Base-by-base conservation (phyloP, 306 rosid species). In the Castanea crenata region DNA sequence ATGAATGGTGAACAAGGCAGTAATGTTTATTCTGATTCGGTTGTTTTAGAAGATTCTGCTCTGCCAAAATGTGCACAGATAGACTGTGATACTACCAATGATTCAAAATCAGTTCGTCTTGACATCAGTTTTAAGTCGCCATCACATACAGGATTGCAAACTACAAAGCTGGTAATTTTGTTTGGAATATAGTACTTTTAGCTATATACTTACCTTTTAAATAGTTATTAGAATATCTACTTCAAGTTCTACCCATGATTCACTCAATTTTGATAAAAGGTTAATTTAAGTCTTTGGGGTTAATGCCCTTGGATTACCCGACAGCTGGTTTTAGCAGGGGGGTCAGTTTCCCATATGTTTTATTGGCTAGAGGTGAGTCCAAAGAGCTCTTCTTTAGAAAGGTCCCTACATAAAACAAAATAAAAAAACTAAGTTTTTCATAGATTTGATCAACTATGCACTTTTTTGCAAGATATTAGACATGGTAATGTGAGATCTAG, bases 91-190 rank as follows among this genome's bases (percentile, higher is more conserved):
- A 69, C 83, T 38, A 52, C 81, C 71, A 89, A 69, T 67, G 92
- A 80, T 76, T 86, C 97, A 5, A 87, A 89, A 80, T 90, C 97
- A 61, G 90, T 94, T 85, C 93, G 98, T 9, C 82, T 94, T 74
- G 98, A 94, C 84, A 92, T 94, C 73, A 92, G 98, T 92, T 94
- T 94, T 70, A 94, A 89, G 86, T 84, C 98, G 74, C 86, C 93
- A 25, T 94, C 98, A 58, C 97, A 94, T 83, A 94, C 98, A 46
- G 97, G 98, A 80, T 91, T 94, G 81, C 97, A 92, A 85, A 94
- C 98, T 71, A 90, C 98, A 81, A 91, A 87, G 76, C 85, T 92
- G 98, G 98, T 94, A 90, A 81, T 77, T 59, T 63, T 75, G 34
- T 49, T 29, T 34, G 81, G 41, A 72, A 57, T 54, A 38, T 70